Conservation (phyloP, 768 basidiomycete species). For the Mycena galericulata region DNA sequence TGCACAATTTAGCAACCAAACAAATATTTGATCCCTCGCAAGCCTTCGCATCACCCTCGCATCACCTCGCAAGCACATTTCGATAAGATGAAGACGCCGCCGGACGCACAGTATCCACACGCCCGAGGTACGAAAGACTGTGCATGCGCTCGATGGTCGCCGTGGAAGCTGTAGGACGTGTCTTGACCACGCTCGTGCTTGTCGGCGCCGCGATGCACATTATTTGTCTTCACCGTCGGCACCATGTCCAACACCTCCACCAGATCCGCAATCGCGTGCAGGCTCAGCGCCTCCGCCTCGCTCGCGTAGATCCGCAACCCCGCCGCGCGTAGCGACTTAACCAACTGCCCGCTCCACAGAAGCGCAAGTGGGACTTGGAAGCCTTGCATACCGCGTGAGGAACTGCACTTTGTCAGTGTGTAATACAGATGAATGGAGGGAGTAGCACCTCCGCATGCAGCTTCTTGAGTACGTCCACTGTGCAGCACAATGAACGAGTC, state of each 20-base stretch:
- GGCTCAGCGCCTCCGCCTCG: constrained; percentile 51
- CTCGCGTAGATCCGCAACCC: constrained; percentile 60
- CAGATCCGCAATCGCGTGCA: constrained; percentile 47
- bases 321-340: constrained; percentile 56
- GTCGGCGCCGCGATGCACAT: no score
- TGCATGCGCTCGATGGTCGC: no score
- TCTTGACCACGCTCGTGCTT: no score
- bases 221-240: constrained; percentile 45
- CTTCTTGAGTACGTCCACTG: constrained; percentile 82
- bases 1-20: no score
- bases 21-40: no score
- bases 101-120: no score
- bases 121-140: no score
- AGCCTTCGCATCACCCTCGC: no score
- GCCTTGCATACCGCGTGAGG: constrained; percentile 78
- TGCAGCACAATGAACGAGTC: constrained; percentile 95
- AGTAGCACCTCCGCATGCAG: constrained; percentile 82
- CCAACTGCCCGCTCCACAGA: constrained; percentile 51
- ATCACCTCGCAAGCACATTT: no score
- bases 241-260: constrained; percentile 53
- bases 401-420: constrained; percentile 65
- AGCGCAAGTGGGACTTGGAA: constrained; percentile 72
- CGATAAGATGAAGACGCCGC: no score
- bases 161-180: no score
- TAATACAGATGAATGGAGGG: constrained; percentile 27